Conservation (phyloP, 1,139 yeast genomes). For the Yamadazyma aaseri region DNA sequence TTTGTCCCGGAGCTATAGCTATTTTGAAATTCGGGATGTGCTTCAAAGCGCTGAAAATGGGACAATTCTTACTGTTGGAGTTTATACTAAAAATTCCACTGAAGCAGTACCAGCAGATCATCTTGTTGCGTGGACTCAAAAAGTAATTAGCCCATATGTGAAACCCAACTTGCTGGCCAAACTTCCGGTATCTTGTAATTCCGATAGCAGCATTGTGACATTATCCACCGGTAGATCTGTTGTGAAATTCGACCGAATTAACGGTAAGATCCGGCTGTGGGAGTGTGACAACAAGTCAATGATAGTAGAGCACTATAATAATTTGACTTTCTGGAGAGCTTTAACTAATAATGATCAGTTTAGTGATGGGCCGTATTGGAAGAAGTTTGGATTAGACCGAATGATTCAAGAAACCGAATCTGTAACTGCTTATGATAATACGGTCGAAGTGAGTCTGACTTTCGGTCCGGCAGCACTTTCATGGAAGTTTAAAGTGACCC, state of each 20-base stretch:
- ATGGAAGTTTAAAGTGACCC: slow-evolving; percentile 16
- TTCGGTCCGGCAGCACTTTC: slow-evolving; percentile 16
- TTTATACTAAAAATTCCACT: slow-evolving; percentile 8
- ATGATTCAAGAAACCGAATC: slow-evolving; percentile 10
- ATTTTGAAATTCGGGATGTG: neutral
- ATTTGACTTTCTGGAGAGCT: slow-evolving; percentile 27
- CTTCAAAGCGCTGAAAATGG: slow-evolving; percentile 2
- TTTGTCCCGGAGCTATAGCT: no score
- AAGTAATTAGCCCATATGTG: neutral
- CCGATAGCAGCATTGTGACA: neutral
- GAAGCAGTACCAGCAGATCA: slow-evolving; percentile 16
- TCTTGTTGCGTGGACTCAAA: slow-evolving; percentile 27
- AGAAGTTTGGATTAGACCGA: slow-evolving; percentile 13
- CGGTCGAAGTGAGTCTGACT: slow-evolving; percentile 4
- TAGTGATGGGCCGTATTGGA: slow-evolving; percentile 17
- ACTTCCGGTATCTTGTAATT: neutral
- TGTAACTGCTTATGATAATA: slow-evolving; percentile 4
- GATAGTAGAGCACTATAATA: slow-evolving; percentile 5
- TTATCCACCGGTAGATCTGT: neutral
- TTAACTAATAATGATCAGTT: slow-evolving; percentile 29
- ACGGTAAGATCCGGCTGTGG: slow-evolving; percentile 6
- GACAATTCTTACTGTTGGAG: slow-evolving; percentile 9
- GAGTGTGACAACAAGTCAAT: neutral
- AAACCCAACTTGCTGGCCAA: neutral
- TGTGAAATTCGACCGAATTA: slow-evolving; percentile 5